phyloP scores from a whole-genome alignment of 805 yeast genomes.

The Teunomyces funiuensis region DNA sequence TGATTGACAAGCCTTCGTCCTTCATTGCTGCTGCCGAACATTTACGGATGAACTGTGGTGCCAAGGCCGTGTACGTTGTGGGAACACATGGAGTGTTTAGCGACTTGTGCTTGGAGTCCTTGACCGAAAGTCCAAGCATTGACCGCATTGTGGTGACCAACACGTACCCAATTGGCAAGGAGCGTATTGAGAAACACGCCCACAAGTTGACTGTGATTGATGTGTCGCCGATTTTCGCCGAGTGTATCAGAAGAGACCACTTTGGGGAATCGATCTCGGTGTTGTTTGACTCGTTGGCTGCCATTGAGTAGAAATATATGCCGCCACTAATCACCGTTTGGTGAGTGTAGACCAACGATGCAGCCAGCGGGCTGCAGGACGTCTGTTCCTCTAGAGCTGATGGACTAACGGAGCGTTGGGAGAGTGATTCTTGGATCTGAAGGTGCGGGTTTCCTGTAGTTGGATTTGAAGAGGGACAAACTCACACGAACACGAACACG shows the following conservation, averaged over 20 bases:
- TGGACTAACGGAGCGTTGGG: constrained; percentile 65
- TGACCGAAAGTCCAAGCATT: constrained; percentile 76
- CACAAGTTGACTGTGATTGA: constrained; percentile 81
- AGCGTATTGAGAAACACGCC: constrained; percentile 52
- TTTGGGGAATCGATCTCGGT: constrained; percentile 97
- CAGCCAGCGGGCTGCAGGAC: constrained; percentile 57
- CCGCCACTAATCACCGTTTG: background rate
- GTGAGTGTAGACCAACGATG: constrained; percentile 45
- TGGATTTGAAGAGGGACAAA: constrained; percentile 2
- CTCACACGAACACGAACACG: too few relatives aligned
- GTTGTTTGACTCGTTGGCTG: constrained; percentile 82
- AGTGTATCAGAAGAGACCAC: constrained; percentile 97
- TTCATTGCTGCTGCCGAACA: constrained; percentile 99
- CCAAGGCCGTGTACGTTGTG: constrained; percentile 81
- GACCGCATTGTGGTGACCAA: constrained; percentile 94
- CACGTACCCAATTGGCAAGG: constrained; percentile 84
- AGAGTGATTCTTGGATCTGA: constrained; percentile 22
- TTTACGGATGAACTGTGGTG: constrained; percentile 93
- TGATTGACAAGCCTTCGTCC: constrained; percentile 93
- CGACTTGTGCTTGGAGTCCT: constrained; percentile 77
- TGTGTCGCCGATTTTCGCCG: constrained; percentile 93
- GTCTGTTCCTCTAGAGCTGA: constrained; percentile 29
- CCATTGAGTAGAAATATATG: constrained; percentile 33
- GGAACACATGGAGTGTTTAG: constrained; percentile 97
- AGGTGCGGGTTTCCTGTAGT: background rate